Evolutionary conservation across 441 rosid species (phyloP), one percentile per base, ranked within the genome.

Genomic region (Monsonia emarginata): DNA sequence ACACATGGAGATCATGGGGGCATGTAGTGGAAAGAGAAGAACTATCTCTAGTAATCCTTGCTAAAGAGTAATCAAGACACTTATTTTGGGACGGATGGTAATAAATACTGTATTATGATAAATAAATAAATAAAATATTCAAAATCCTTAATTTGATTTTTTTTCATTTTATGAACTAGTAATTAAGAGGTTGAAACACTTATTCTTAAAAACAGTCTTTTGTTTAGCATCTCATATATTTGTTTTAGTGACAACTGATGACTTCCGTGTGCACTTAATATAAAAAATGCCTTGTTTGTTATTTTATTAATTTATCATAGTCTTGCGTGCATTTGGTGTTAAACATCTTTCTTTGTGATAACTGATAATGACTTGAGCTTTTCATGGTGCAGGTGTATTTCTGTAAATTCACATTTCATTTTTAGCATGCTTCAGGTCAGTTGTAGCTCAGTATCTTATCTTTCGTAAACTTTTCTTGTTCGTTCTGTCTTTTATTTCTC

Each of bases 381-480:
- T 72, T 77, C 24, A 67, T 75, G 59, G 36, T 82, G 82, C 93
- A 90, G 97, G 86, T 89, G 97, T 83, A 88, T 91, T 65, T 83
- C 97, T 32, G 11, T 46, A 54, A 91, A 94, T 80, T 86, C 92
- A 1, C 80, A 78, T 83, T 94, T 94, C 81, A 88, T 91, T 72
- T 84, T 80, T 77, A 79, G 65, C 81, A 91, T 94, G 91, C 91
- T 91, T 79, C 92, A 88, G 90, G 98, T 86, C 52, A 67, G 84
- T 78, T 72, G 71, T 34, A 67, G 34, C 54, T 63, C 56, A 57
- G 59, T 22, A 21, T 22, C 59, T 64, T 58, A 60, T 71, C 48
- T 50, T 42, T 22, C 65, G 52, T 54, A 24, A 21, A 10, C 1
- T 0, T 25, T 40, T 25, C 42, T 11, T 60, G 60, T 52, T 18